These are phyloP conservation scores for Austroboletus eburneus DNA, from an alignment of 768 basidiomycete genomes.

Conservation along the genomic window DNA sequence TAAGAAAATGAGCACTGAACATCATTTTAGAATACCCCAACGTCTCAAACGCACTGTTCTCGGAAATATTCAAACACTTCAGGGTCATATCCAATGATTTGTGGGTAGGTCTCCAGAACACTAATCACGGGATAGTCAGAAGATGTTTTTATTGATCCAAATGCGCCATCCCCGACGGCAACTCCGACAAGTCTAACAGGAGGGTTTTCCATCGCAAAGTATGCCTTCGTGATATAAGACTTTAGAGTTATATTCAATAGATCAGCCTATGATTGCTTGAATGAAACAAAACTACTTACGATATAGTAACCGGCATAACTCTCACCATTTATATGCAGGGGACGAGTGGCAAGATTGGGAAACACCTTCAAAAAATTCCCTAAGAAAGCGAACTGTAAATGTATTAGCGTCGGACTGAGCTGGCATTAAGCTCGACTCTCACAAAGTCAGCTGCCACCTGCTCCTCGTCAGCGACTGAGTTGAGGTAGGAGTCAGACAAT, in stretches of 20 bases:
- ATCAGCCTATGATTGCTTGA: not conserved
- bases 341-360: conserved; percentile 60
- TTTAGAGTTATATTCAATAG: conserved; percentile 28
- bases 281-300: conserved; percentile 39
- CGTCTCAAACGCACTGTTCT: conserved; percentile 47
- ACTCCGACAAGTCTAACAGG: conserved; percentile 65
- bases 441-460: conserved; percentile 51
- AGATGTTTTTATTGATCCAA: conserved; percentile 46
- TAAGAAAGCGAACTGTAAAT: conserved; percentile 60
- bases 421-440: conserved; percentile 16
- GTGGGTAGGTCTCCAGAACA: conserved; percentile 69
- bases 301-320: conserved; percentile 73
- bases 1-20: not conserved
- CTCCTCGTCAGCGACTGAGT: conserved; percentile 54
- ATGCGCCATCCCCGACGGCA: conserved; percentile 63
- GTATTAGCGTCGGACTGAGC: not conserved
- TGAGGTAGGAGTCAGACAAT: not conserved
- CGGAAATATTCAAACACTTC: conserved; percentile 64
- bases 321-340: conserved; percentile 67
- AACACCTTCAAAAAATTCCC: conserved; percentile 70
- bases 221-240: conserved; percentile 73
- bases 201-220: conserved; percentile 55
- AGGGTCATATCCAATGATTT: conserved; percentile 68
- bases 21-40: not conserved
- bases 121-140: conserved; percentile 49